Evolutionary conservation across 2,329 filamentous ascomycete species (phyloP), one percentile per base, ranked within the genome.

Genomic region (Alternaria arbusti): DNA sequence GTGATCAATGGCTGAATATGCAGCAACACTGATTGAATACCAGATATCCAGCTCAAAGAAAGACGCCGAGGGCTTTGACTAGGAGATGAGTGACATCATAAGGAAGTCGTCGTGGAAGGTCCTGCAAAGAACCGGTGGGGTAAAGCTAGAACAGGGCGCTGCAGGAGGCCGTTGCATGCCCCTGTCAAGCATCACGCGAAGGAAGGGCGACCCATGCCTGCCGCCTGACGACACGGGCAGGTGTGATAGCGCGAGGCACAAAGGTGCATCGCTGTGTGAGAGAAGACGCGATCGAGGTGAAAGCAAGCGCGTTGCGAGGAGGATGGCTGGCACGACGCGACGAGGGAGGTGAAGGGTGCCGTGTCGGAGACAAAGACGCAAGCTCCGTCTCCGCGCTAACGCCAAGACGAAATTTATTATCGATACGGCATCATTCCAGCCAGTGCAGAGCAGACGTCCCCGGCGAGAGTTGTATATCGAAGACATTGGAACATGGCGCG

Each of bases 401-500:
- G 66, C 66, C 61, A 67, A 63, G 66, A 54, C 66, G 62, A 69
- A 67, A 69, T 69, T 70, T 69, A 52, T 67, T 64, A 64, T 65
- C 59, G 57, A 65, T 62, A 55, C 11, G 28, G 56, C 49, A 17
- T 47, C 23, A 47, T 43, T 44, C n/a, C 47, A 47, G 57, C 50
- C 54, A 64, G 63, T 32, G 59, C 64, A 45, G 36, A 54, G 57
- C 52, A 54, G 54, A 49, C 46, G 55, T 47, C 54, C 32, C 30
- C 43, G 26, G 54, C 28, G 36, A 54, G 36, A 20, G 54, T 52
- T 49, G 57, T 51, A 32, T 47, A 54, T 26, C 49, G 28, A 50
- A 32, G 44, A 58, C 17, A 46, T 45, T 59, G 50, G 45, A 47
- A 52, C 44, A 79, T 79, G 77, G 74, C 73, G 65, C 73, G 70